phyloP scores from a whole-genome alignment of 192 early-diverging fungal species.

The Backusella macrospora region DNA sequence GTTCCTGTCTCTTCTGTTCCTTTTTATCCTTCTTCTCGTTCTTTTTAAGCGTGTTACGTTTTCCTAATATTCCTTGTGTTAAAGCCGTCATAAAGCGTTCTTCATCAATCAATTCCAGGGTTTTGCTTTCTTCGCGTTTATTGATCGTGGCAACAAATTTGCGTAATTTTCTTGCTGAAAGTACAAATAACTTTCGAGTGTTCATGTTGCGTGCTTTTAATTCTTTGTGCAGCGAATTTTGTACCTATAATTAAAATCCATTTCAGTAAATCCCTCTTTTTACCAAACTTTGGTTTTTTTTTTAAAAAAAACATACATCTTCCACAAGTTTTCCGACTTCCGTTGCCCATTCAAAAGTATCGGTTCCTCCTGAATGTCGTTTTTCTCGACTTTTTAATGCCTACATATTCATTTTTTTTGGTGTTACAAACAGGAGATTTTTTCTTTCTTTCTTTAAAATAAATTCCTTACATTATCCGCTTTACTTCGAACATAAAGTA shows the following conservation, averaged over 20 bases:
- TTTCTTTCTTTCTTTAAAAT: not conserved
- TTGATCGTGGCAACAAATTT: constrained; percentile 34
- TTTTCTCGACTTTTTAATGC: constrained; percentile 24
- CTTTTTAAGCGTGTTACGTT: constrained; percentile 12
- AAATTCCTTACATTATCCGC: constrained; percentile 31
- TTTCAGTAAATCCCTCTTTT: not conserved
- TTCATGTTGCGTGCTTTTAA: constrained; percentile 32
- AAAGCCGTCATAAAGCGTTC: constrained; percentile 32
- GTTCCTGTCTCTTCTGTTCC: not conserved
- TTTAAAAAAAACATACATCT: constrained; percentile 23
- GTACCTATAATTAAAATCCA: not conserved
- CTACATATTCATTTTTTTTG: constrained; percentile 6
- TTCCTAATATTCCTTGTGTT: constrained; percentile 34
- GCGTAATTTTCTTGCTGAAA: constrained; percentile 39
- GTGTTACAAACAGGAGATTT: not conserved
- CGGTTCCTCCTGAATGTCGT: not conserved
- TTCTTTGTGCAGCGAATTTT: constrained; percentile 22
- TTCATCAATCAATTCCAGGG: constrained; percentile 31
- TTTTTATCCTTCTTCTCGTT: not conserved
- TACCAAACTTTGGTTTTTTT: not conserved
- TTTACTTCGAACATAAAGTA: constrained; percentile 38
- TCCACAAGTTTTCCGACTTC: constrained; percentile 30
- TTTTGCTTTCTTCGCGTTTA: constrained; percentile 20
- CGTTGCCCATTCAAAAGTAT: constrained; percentile 23
- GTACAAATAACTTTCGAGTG: constrained; percentile 29